These are phyloP conservation scores for Fusarium albosuccineum DNA, from an alignment of 2,329 filamentous ascomycete species.

Conservation along the genomic window DNA sequence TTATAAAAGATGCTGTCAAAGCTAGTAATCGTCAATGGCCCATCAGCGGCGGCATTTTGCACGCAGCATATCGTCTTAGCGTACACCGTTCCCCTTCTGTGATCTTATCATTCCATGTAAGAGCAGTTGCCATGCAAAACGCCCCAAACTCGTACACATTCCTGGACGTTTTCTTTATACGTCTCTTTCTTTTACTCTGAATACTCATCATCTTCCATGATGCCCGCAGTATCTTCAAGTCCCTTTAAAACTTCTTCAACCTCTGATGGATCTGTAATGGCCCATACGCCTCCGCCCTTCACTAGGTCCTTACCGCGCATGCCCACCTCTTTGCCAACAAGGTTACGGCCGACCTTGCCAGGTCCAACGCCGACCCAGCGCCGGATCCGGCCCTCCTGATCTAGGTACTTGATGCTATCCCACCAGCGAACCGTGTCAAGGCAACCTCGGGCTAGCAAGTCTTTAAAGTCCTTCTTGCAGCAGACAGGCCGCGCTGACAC, in stretches of 20 bases:
- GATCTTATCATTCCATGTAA: conserved; percentile 12
- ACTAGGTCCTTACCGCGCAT: conserved; percentile 82
- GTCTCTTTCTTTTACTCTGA: conserved; percentile 38
- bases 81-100: conserved; percentile 5
- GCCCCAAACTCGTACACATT: conserved; percentile 15
- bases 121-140: conserved; percentile 6
- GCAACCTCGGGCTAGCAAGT: conserved; percentile 82
- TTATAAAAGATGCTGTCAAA: conserved; percentile 15
- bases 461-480: conserved; percentile 79
- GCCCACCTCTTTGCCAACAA: conserved; percentile 95
- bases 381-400: conserved; percentile 83
- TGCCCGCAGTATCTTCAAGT: conserved; percentile 72
- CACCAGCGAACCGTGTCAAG: conserved; percentile 97
- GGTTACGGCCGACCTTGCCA: conserved; percentile 91
- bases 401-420: conserved; percentile 90
- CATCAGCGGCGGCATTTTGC: conserved; percentile 14
- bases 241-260: conserved; percentile 76
- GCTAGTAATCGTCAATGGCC: conserved; percentile 9
- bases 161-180: conserved; percentile 3
- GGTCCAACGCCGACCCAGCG: conserved; percentile 94
- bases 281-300: conserved; percentile 94
- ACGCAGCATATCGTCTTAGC: conserved; percentile 18
- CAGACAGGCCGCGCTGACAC: conserved; percentile 83
- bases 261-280: conserved; percentile 83
- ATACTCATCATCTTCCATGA: conserved; percentile 63